A percentile compares a stretch with the other conserved stretches of the same genome.
phyloP scores from a whole-genome alignment of 208 protist species.

The Vickermania ingenoplastis region DNA sequence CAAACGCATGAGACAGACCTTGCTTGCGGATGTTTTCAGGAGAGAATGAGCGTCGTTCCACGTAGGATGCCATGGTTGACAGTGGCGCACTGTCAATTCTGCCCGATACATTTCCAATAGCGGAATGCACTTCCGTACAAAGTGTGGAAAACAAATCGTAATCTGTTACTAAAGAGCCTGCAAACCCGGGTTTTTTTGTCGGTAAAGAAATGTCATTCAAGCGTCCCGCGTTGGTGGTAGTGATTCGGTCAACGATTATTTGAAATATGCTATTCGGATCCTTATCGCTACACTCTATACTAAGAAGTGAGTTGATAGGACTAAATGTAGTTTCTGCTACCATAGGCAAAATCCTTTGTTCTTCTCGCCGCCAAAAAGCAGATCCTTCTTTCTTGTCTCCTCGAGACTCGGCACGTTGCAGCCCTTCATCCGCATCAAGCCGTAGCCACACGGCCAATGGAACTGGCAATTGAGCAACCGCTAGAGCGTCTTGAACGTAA shows the following conservation, averaged over 20 bases:
- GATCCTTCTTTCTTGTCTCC: neutral
- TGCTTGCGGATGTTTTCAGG: constrained; percentile 9
- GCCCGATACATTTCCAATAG: constrained; percentile 48
- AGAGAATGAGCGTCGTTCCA: constrained; percentile 46
- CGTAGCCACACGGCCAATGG: constrained; percentile 73
- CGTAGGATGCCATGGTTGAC: constrained; percentile 61
- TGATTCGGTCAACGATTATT: neutral
- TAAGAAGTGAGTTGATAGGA: constrained; percentile 28
- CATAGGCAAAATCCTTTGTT: constrained; percentile 62
- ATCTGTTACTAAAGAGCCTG: constrained; percentile 7
- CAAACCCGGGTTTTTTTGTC: neutral
- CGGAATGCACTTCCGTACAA: constrained; percentile 49
- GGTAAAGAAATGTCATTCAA: neutral
- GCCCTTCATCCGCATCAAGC: constrained; percentile 45
- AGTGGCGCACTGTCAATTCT: constrained; percentile 61
- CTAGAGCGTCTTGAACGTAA: constrained; percentile 61
- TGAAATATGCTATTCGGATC: constrained; percentile 10
- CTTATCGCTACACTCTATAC: constrained; percentile 24
- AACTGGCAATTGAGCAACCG: constrained; percentile 38
- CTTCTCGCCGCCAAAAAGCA: constrained; percentile 47
- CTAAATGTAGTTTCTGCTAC: constrained; percentile 49
- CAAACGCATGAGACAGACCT: constrained; percentile 35
- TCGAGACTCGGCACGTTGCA: constrained; percentile 41
- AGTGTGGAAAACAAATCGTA: constrained; percentile 25
- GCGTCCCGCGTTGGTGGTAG: neutral